These are phyloP conservation scores for Acanthamoeba healyi DNA, from an alignment of 208 protist species.

Conservation along the genomic window DNA sequence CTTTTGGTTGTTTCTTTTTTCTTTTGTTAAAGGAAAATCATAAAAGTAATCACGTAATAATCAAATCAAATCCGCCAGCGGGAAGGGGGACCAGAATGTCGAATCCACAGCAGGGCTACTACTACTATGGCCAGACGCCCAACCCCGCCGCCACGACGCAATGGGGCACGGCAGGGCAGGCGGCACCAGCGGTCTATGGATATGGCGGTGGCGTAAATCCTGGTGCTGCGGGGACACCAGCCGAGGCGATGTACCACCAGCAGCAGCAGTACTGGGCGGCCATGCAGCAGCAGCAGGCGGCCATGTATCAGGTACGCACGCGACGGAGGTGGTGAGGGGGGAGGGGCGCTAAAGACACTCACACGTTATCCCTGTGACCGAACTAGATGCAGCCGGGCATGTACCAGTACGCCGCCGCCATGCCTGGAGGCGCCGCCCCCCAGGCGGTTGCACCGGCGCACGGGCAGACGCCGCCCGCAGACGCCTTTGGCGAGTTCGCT, in stretches of 20 bases:
- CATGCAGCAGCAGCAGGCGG: not conserved
- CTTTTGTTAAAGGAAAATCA: too few species aligned
- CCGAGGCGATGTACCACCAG: slow-evolving; percentile 23
- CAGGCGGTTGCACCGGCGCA: too few species aligned
- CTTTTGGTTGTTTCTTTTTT: too few species aligned
- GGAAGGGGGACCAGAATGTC: not conserved
- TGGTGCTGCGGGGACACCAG: not conserved
- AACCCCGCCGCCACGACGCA: not conserved
- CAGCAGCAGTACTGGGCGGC: slow-evolving; percentile 19
- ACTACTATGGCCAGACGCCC: not conserved
- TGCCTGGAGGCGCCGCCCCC: not conserved
- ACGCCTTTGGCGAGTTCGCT: not conserved
- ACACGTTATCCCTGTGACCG: too few species aligned
- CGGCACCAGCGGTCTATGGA: not conserved
- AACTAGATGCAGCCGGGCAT: not conserved
- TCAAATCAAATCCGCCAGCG: not conserved
- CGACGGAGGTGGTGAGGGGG: too few species aligned
- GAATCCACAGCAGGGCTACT: not conserved
- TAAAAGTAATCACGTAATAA: too few species aligned
- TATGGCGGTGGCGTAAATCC: not conserved
- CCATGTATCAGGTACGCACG: slow-evolving; percentile 1
- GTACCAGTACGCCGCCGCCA: not conserved
- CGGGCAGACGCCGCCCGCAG: not conserved
- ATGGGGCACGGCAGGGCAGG: not conserved
- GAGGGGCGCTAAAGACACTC: too few species aligned